Evolutionary conservation across 345 rosid species (phyloP).

Genomic region (Rhodamnia argentea): DNA sequence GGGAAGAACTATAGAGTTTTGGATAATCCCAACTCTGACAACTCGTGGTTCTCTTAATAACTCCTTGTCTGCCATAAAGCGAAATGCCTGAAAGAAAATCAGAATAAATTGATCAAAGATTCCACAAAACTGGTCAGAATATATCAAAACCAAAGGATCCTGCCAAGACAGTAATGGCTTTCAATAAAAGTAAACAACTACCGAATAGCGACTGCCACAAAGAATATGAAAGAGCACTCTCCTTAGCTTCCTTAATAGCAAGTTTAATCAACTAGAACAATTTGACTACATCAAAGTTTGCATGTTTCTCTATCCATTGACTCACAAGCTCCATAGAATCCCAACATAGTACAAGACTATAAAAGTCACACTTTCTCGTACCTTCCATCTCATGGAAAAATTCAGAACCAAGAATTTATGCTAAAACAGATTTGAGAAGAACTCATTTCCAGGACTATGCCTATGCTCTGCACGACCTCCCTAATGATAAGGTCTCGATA

Average conservation of each 20-base stretch:
- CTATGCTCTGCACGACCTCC: neutral
- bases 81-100: slow-evolving; percentile 40
- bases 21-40: slow-evolving; percentile 88
- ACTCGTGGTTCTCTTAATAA: slow-evolving; percentile 60
- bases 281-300: too few relatives aligned
- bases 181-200: neutral
- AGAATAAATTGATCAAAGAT: neutral
- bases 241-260: neutral
- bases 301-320: too few relatives aligned
- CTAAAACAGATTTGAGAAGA: neutral
- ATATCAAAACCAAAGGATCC: neutral
- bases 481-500: neutral
- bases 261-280: neutral
- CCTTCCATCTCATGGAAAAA: neutral
- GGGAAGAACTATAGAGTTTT: slow-evolving; percentile 78
- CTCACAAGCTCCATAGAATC: neutral
- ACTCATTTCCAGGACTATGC: neutral
- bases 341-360: neutral
- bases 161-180: neutral
- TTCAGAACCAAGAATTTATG: neutral
- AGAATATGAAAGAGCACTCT: slow-evolving; percentile 27
- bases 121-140: neutral
- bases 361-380: neutral
- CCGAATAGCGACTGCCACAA: neutral
- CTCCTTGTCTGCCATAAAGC: slow-evolving; percentile 69